A percentile compares a stretch with the other conserved stretches of the same genome.
phyloP scores from a whole-genome alignment of 2,329 filamentous ascomycete species.

The Diaporthe caulivora region DNA sequence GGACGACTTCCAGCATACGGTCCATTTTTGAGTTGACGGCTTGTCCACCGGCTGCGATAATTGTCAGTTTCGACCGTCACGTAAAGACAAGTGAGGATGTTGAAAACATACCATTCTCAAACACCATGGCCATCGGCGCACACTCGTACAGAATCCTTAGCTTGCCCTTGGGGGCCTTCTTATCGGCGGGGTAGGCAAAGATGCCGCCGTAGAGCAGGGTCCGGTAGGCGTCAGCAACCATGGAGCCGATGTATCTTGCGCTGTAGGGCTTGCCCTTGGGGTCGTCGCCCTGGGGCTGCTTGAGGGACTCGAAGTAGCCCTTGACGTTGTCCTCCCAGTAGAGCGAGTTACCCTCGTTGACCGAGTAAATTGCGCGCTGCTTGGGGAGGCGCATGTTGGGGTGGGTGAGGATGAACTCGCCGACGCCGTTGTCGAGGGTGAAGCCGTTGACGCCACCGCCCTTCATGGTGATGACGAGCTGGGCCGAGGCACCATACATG shows the following conservation, averaged over 20 bases:
- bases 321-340: slow-evolving; percentile 95
- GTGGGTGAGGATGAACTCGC: slow-evolving; percentile 99
- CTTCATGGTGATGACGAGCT: slow-evolving; percentile 97
- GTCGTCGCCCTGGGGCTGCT: slow-evolving; percentile 74
- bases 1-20: slow-evolving; percentile 89
- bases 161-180: slow-evolving; percentile 99
- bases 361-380: slow-evolving; percentile 89
- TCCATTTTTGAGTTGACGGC: slow-evolving; percentile 92
- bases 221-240: slow-evolving; percentile 98
- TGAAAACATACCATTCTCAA: slow-evolving; percentile 86
- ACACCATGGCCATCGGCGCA: slow-evolving; percentile 98
- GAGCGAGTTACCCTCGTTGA: slow-evolving; percentile 97
- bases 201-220: slow-evolving; percentile 96
- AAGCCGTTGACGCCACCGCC: slow-evolving; percentile 95
- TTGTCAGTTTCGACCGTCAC: slow-evolving; percentile 29
- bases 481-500: slow-evolving; percentile 98
- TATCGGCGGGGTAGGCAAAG: slow-evolving; percentile 97
- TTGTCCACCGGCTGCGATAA: slow-evolving; percentile 84
- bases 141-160: slow-evolving; percentile 98
- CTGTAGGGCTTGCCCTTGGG: slow-evolving; percentile 96
- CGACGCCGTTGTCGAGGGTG: slow-evolving; percentile 94
- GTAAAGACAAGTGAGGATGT: not conserved
- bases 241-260: slow-evolving; percentile 94
- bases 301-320: slow-evolving; percentile 90
- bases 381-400: slow-evolving; percentile 91